These are phyloP conservation scores for Hibiscus mutabilis DNA, from an alignment of 345 rosid genomes.

Conservation along the genomic window DNA sequence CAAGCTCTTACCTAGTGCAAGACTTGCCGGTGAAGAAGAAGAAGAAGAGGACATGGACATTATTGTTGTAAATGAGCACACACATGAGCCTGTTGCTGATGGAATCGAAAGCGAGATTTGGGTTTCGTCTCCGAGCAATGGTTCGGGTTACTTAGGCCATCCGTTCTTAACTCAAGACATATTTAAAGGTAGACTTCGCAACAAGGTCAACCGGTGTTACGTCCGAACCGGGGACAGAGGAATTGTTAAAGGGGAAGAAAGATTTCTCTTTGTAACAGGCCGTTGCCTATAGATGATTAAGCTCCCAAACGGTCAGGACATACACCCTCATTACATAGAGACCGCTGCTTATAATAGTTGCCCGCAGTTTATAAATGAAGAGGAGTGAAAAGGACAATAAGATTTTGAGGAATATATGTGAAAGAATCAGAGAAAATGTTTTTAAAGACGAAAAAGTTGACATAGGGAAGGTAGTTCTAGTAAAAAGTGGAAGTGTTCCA, in stretches of 20 bases:
- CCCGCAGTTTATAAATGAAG: conserved; percentile 33
- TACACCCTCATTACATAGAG: conserved; percentile 54
- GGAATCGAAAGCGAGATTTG: conserved; percentile 62
- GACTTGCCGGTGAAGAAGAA: conserved; percentile 26
- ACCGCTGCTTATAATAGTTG: conserved; percentile 31
- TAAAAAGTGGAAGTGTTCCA: conserved; percentile 31
- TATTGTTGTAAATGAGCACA: conserved; percentile 42
- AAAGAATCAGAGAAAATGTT: conserved; percentile 27
- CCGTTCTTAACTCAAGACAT: conserved; percentile 39
- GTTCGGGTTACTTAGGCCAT: conserved; percentile 46
- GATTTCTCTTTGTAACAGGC: conserved; percentile 49
- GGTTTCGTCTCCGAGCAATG: conserved; percentile 64
- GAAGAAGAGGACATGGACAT: conserved; percentile 34
- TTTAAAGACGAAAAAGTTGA: conserved; percentile 28
- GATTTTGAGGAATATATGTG: conserved; percentile 28
- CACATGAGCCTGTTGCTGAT: conserved; percentile 34
- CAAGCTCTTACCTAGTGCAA: conserved; percentile 47
- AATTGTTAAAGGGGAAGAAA: conserved; percentile 36
- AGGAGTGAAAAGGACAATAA: conserved; percentile 17
- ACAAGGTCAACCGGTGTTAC: conserved; percentile 21
- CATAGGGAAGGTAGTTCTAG: conserved; percentile 43
- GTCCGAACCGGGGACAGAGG: conserved; percentile 54
- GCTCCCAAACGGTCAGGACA: conserved; percentile 21
- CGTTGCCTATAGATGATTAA: conserved; percentile 40
- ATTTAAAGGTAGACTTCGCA: conserved; percentile 34